phyloP scores from a whole-genome alignment of 2,329 filamentous ascomycete genomes.

The Penicillium sp. region DNA sequence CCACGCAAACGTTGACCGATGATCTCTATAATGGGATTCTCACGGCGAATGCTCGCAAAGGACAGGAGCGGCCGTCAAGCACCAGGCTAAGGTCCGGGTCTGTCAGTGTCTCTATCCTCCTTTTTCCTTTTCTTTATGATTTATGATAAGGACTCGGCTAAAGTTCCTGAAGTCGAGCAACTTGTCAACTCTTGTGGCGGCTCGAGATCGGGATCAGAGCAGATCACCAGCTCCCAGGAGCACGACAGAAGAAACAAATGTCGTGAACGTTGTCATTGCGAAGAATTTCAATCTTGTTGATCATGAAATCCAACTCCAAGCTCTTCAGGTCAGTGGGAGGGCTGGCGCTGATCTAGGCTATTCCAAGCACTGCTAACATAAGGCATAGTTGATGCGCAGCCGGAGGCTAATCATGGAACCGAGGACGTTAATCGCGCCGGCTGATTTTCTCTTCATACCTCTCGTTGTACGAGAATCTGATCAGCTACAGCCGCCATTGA shows the following conservation, averaged over 20 bases:
- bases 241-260: slow-evolving; percentile 47
- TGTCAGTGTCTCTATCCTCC: slow-evolving; percentile 10
- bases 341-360: background rate
- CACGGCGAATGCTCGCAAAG: slow-evolving; percentile 27
- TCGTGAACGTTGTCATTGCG: slow-evolving; percentile 78
- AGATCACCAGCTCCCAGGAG: slow-evolving; percentile 22
- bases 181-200: slow-evolving; percentile 16
- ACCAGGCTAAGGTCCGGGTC: slow-evolving; percentile 15
- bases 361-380: slow-evolving; percentile 16
- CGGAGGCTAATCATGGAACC: slow-evolving; percentile 71
- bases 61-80: slow-evolving; percentile 11
- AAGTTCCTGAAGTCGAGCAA: slow-evolving; percentile 19
- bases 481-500: slow-evolving; percentile 29
- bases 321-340: slow-evolving; percentile 46
- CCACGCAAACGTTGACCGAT: slow-evolving; percentile 66
- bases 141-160: background rate
- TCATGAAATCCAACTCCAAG: slow-evolving; percentile 77
- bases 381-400: slow-evolving; percentile 65
- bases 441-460: slow-evolving; percentile 72
- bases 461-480: slow-evolving; percentile 48
- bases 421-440: slow-evolving; percentile 66
- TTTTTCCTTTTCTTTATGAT: background rate
- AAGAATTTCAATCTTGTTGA: slow-evolving; percentile 69
- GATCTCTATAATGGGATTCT: slow-evolving; percentile 71
- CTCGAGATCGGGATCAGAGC: slow-evolving; percentile 15